A percentile compares a stretch with the other conserved stretches of the same genome.
These are phyloP conservation scores for Coemansia sp. DNA, from an alignment of 192 early-diverging fungal species.

Conservation along the genomic window DNA sequence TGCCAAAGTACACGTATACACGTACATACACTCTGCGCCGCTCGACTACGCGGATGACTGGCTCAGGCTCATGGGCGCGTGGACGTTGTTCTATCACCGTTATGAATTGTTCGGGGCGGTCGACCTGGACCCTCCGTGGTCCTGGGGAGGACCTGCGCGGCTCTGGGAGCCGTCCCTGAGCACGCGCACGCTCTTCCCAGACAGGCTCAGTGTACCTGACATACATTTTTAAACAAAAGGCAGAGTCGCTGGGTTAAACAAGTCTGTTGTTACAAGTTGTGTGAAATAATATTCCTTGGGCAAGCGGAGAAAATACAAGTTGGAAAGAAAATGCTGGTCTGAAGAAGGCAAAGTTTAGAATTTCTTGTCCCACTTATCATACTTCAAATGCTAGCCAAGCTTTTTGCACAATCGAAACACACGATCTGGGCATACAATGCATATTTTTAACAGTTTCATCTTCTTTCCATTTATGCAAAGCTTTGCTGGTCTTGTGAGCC, in stretches of 20 bases:
- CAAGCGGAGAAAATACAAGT: not conserved
- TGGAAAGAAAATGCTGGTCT: not conserved
- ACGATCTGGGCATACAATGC: too few relatives aligned
- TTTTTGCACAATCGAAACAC: too few relatives aligned
- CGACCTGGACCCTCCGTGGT: conserved; percentile 24
- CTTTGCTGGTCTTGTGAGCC: too few relatives aligned
- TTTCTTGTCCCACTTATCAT: too few relatives aligned
- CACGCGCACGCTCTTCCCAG: conserved; percentile 30
- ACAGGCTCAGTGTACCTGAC: conserved; percentile 2
- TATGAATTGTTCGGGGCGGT: conserved; percentile 57
- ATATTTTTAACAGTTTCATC: too few relatives aligned
- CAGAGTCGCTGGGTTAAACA: too few relatives aligned
- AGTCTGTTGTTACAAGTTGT: too few relatives aligned
- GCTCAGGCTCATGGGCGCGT: not conserved
- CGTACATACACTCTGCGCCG: not conserved
- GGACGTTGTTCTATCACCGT: not conserved
- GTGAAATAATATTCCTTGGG: too few relatives aligned
- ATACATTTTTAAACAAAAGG: not conserved
- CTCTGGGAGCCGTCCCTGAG: conserved; percentile 21
- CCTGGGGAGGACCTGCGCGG: conserved; percentile 51
- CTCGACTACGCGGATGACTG: not conserved
- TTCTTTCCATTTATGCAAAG: too few relatives aligned
- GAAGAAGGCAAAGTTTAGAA: too few relatives aligned
- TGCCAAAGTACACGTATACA: conserved; percentile 6
- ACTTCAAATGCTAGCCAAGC: too few relatives aligned